These are phyloP conservation scores for Iberis pinnata DNA, from an alignment of 345 rosid species.

Conservation along the genomic window DNA sequence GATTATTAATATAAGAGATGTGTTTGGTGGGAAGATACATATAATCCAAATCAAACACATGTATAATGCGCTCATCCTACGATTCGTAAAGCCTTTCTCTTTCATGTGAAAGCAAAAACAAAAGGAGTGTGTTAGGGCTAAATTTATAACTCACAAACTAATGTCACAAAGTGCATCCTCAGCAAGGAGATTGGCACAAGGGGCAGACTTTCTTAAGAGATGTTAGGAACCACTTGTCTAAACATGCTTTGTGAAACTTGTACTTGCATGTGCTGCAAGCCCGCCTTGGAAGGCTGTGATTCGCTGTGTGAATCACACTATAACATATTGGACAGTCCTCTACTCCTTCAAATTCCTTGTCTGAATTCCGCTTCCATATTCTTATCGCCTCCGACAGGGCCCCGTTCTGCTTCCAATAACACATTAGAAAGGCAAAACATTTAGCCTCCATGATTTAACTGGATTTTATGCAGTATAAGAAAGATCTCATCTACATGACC, in stretches of 20 bases:
- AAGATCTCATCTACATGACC: slow-evolving; percentile 15
- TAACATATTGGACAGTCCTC: slow-evolving; percentile 99
- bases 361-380: slow-evolving; percentile 87
- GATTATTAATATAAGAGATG: no score
- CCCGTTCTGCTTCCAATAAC: slow-evolving; percentile 60
- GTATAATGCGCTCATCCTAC: slow-evolving; percentile 6
- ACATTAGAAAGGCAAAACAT: neutral
- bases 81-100: neutral
- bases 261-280: slow-evolving; percentile 93
- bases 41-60: no score
- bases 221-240: slow-evolving; percentile 91
- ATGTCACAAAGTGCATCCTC: slow-evolving; percentile 11
- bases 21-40: no score
- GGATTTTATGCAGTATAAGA: slow-evolving; percentile 10
- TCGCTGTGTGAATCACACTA: slow-evolving; percentile 84
- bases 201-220: slow-evolving; percentile 90
- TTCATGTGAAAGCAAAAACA: slow-evolving; percentile 1
- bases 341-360: slow-evolving; percentile 93
- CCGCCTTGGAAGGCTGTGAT: slow-evolving; percentile 89
- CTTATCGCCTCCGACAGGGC: slow-evolving; percentile 90
- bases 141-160: neutral
- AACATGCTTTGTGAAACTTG: slow-evolving; percentile 87
- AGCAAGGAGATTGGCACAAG: slow-evolving; percentile 88
- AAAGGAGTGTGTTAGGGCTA: neutral
- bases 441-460: no score